Percentiles rank a stretch among this genome's conserved stretches.
phyloP scores from a whole-genome alignment of 208 protist species.

The Leishmania arabica region DNA sequence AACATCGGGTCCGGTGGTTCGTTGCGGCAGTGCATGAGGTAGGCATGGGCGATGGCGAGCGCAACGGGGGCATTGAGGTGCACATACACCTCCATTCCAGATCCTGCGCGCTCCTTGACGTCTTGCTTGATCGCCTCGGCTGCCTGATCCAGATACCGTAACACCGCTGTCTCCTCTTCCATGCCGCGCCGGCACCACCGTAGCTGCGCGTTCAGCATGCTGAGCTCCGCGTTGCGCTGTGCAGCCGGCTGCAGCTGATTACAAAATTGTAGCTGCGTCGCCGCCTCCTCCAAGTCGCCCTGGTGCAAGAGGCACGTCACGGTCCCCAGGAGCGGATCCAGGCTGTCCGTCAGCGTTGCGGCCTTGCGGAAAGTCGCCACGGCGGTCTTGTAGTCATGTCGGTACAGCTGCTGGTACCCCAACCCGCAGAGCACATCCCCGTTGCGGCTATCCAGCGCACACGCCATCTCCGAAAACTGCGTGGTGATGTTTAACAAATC shows the following conservation, averaged over 20 bases:
- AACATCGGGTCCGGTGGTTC: conserved; percentile 85
- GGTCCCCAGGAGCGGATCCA: conserved; percentile 73
- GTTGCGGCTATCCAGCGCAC: conserved; percentile 49
- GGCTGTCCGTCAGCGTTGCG: conserved; percentile 70
- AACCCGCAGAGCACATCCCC: conserved; percentile 86
- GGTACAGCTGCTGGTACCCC: conserved; percentile 76
- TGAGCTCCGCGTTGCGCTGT: conserved; percentile 81
- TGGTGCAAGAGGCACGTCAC: conserved; percentile 70
- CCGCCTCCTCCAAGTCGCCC: conserved; percentile 75
- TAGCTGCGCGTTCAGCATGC: conserved; percentile 79
- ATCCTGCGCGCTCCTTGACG: conserved; percentile 28
- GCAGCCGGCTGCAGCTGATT: conserved; percentile 85
- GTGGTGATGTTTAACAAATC: conserved; percentile 68
- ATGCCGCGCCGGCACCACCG: conserved; percentile 68
- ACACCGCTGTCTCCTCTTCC: conserved; percentile 60
- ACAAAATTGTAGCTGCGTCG: conserved; percentile 85
- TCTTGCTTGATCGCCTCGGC: conserved; percentile 75
- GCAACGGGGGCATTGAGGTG: conserved; percentile 71
- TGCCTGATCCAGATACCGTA: conserved; percentile 77
- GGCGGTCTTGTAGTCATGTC: conserved; percentile 77
- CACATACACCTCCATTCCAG: conserved; percentile 67
- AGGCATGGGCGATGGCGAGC: conserved; percentile 76
- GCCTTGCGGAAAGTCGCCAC: conserved; percentile 76
- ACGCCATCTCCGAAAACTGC: conserved; percentile 72
- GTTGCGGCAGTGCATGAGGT: conserved; percentile 84